Evolutionary conservation across 257 asterid genomes (phyloP).

Genomic region (Solanum stenotomum): DNA sequence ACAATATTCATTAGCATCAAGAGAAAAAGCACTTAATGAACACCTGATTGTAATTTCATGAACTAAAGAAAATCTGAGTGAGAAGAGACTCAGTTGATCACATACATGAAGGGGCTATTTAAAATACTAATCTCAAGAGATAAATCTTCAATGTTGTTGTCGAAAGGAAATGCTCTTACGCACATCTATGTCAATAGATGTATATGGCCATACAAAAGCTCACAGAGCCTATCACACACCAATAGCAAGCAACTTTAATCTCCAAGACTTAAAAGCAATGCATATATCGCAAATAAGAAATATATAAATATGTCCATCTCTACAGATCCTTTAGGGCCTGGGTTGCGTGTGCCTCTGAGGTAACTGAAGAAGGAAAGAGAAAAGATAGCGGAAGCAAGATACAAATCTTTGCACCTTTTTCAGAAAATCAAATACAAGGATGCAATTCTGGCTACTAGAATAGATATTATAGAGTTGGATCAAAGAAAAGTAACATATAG

Average conservation of each 20-base stretch:
- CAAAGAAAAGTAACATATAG: neutral
- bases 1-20: neutral
- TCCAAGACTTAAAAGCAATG: neutral
- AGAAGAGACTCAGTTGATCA: neutral
- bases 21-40: neutral
- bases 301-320: neutral
- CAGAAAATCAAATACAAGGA: neutral
- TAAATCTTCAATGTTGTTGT: neutral
- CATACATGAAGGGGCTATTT: neutral
- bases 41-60: neutral
- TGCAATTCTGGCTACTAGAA: neutral
- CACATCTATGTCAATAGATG: neutral
- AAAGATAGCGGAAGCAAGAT: neutral
- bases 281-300: neutral
- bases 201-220: neutral
- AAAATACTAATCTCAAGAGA: neutral
- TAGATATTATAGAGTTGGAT: neutral
- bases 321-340: neutral
- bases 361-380: neutral
- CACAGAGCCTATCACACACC: neutral
- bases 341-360: neutral
- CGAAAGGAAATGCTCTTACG: neutral
- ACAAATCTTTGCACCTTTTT: neutral
- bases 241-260: neutral
- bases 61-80: neutral